A percentile compares a stretch with the other conserved stretches of the same genome.
Evolutionary conservation across 371 early-diverging fungal species (phyloP).

Genomic region (Mucor piriformis): DNA sequence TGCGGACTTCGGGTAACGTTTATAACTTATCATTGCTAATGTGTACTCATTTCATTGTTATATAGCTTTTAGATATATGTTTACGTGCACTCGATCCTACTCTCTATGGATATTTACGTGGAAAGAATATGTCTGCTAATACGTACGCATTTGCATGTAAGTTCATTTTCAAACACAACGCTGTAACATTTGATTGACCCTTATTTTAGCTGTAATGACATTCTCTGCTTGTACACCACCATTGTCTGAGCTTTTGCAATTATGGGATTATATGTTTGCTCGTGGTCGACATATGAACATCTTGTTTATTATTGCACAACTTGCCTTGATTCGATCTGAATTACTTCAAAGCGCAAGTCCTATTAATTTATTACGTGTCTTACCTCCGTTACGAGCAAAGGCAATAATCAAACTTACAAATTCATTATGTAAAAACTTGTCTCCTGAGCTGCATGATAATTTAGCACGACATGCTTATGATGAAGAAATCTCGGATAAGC

Average conservation of each 20-base stretch:
- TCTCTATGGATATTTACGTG: conserved; percentile 71
- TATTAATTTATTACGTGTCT: conserved; percentile 74
- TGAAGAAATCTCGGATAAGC: conserved; percentile 51
- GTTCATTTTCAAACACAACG: conserved; percentile 21
- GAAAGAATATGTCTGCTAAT: conserved; percentile 76
- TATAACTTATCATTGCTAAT: neutral
- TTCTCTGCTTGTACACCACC: conserved; percentile 91
- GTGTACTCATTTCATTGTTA: conserved; percentile 2
- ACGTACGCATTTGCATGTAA: conserved; percentile 90
- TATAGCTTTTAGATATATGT: conserved; percentile 81
- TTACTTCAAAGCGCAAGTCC: conserved; percentile 73
- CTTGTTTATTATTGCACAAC: conserved; percentile 83
- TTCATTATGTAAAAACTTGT: conserved; percentile 63
- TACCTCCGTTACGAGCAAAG: conserved; percentile 79
- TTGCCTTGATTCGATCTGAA: conserved; percentile 76
- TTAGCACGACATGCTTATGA: conserved; percentile 82
- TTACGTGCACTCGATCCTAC: conserved; percentile 75
- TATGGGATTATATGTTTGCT: conserved; percentile 94
- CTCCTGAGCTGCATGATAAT: conserved; percentile 73
- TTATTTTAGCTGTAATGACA: conserved; percentile 80
- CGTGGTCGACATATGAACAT: conserved; percentile 93
- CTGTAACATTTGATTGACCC: neutral
- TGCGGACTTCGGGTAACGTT: conserved; percentile 79
- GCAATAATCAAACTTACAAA: conserved; percentile 67
- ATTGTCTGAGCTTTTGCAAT: conserved; percentile 73